These are phyloP conservation scores for Pseudogymnoascus sp. DNA, from an alignment of 2,329 filamentous ascomycete species.

Conservation along the genomic window DNA sequence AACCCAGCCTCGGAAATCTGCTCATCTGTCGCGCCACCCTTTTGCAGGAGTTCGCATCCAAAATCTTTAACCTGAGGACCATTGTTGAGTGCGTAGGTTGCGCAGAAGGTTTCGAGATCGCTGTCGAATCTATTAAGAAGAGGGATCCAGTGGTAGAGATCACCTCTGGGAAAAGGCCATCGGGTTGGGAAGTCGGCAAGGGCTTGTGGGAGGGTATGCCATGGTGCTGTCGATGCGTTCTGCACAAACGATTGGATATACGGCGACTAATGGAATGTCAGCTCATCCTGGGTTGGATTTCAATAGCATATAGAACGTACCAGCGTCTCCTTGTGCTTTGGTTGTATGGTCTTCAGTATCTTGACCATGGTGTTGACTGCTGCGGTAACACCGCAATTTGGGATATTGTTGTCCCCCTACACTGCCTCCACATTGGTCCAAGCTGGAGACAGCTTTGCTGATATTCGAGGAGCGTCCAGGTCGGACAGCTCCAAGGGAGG, in stretches of 20 bases:
- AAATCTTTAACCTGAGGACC: slow-evolving; percentile 79
- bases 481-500: slow-evolving; percentile 28
- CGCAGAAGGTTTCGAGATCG: slow-evolving; percentile 75
- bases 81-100: slow-evolving; percentile 70
- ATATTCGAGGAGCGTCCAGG: slow-evolving; percentile 31
- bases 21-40: slow-evolving; percentile 44
- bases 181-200: slow-evolving; percentile 75
- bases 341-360: slow-evolving; percentile 61
- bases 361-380: slow-evolving; percentile 57
- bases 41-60: slow-evolving; percentile 55
- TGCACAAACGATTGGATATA: slow-evolving; percentile 79
- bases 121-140: slow-evolving; percentile 89
- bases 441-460: slow-evolving; percentile 27
- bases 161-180: slow-evolving; percentile 94
- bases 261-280: slow-evolving; percentile 58
- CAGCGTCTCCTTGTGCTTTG: slow-evolving; percentile 61
- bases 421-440: slow-evolving; percentile 33
- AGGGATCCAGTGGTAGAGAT: slow-evolving; percentile 97
- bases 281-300: slow-evolving; percentile 14
- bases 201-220: slow-evolving; percentile 70
- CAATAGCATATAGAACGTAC: slow-evolving; percentile 38
- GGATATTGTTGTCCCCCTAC: slow-evolving; percentile 44
- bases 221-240: slow-evolving; percentile 58
- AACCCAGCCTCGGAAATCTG: slow-evolving; percentile 57
- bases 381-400: slow-evolving; percentile 52